Percentiles rank a stretch among this genome's conserved stretches.
Evolutionary conservation across 1,284 basidiomycete species (phyloP).

Genomic region (Austroboletus niveus): DNA sequence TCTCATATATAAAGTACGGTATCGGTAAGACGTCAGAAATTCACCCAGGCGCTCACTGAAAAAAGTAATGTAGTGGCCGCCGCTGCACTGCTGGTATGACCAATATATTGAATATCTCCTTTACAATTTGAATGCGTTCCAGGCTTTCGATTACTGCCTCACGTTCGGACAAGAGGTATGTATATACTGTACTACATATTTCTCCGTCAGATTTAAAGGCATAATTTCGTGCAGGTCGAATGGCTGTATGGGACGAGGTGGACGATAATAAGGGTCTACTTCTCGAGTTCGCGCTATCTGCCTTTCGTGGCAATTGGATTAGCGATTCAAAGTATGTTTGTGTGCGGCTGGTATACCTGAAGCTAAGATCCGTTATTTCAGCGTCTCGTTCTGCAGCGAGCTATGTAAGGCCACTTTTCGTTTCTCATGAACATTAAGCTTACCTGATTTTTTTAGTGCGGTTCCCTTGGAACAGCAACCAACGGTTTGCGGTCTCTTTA

Average conservation of each 20-base stretch:
- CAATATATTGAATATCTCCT: neutral
- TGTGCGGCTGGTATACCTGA: neutral
- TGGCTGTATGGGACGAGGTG: slow-evolving; percentile 18
- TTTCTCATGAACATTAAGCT: neutral
- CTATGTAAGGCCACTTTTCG: slow-evolving; percentile 8
- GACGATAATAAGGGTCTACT: slow-evolving; percentile 19
- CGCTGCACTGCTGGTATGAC: slow-evolving; percentile 13
- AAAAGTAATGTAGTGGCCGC: slow-evolving; percentile 10
- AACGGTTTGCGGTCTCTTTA: slow-evolving; percentile 1
- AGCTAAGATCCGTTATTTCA: neutral
- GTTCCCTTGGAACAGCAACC: slow-evolving; percentile 10
- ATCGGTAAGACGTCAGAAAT: slow-evolving; percentile 10
- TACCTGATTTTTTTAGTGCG: slow-evolving; percentile 11
- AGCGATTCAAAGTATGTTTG: slow-evolving; percentile 14
- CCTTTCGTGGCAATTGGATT: slow-evolving; percentile 22
- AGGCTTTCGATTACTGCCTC: slow-evolving; percentile 22
- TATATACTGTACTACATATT: neutral
- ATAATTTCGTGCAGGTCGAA: slow-evolving; percentile 8
- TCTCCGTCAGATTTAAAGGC: neutral
- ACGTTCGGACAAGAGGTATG: slow-evolving; percentile 15
- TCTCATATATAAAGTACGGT: slow-evolving; percentile 8
- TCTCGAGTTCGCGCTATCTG: slow-evolving; percentile 20
- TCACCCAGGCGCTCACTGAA: neutral
- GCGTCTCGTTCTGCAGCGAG: slow-evolving; percentile 8
- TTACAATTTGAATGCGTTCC: neutral